Conservation (phyloP, 305 asterid genomes). For the Fraxinus velutina region DNA sequence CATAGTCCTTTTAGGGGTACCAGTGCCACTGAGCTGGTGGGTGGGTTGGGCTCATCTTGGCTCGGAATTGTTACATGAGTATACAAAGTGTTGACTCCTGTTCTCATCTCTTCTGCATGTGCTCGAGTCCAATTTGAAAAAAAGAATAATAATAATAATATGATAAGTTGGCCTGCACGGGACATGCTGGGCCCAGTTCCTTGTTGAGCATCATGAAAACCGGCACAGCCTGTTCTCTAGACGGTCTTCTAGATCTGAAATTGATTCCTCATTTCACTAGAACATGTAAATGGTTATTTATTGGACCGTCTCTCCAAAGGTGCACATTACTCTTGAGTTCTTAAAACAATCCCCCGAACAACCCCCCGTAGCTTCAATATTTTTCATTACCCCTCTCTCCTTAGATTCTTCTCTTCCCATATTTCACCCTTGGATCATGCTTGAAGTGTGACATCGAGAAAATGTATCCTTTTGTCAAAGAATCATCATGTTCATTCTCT, state of each 20-base stretch:
- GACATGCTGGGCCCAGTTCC: neutral
- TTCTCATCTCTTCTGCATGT: neutral
- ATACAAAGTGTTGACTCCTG: neutral
- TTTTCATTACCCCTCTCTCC: neutral
- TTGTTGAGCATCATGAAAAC: neutral
- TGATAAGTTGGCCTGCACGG: neutral
- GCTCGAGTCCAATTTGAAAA: neutral
- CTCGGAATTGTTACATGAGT: neutral
- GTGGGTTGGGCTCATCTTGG: neutral
- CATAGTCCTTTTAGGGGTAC: neutral
- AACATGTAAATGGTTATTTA: neutral
- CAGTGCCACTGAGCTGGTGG: neutral
- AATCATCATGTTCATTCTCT: slow-evolving; percentile 18
- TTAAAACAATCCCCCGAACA: neutral
- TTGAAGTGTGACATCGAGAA: slow-evolving; percentile 27
- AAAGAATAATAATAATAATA: neutral
- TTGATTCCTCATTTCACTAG: neutral
- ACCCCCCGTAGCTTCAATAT: neutral
- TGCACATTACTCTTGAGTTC: neutral
- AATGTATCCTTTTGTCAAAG: slow-evolving; percentile 27
- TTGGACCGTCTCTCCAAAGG: neutral
- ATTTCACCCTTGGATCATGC: slow-evolving; percentile 21
- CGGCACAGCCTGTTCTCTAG: neutral
- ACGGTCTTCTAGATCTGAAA: neutral
- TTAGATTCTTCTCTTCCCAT: neutral